Evolutionary conservation across 2,329 filamentous ascomycete genomes (phyloP).

Genomic region (Aspergillus tanneri): DNA sequence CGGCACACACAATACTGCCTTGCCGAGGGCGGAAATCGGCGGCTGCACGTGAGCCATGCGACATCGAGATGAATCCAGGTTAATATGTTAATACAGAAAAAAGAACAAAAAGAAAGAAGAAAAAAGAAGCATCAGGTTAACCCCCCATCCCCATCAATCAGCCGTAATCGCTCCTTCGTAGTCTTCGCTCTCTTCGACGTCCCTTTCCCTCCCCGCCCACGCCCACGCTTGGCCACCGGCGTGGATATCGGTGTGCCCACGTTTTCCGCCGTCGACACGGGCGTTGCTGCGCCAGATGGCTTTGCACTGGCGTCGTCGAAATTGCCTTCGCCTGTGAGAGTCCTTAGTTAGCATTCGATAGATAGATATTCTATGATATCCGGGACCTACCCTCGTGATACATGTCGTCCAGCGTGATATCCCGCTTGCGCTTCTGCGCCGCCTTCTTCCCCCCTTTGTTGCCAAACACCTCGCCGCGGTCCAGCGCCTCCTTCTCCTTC

Average conservation of each 20-base stretch:
- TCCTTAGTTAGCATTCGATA: not conserved
- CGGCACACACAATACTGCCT: no score
- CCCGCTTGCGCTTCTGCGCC: slow-evolving; percentile 58
- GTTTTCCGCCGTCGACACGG: slow-evolving; percentile 58
- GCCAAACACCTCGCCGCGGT: slow-evolving; percentile 63
- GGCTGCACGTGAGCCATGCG: no score
- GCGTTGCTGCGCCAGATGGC: slow-evolving; percentile 81
- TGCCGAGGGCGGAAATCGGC: no score
- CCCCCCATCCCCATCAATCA: slow-evolving; percentile 47
- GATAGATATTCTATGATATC: not conserved
- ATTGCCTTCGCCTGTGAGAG: slow-evolving; percentile 78
- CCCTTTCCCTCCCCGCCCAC: slow-evolving; percentile 55
- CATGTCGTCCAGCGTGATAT: slow-evolving; percentile 83
- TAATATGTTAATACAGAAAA: slow-evolving; percentile 2
- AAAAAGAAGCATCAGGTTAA: slow-evolving; percentile 17
- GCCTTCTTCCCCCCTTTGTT: slow-evolving; percentile 62
- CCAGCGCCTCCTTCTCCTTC: slow-evolving; percentile 81
- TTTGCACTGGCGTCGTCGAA: slow-evolving; percentile 86
- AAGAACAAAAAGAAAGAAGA: slow-evolving; percentile 7
- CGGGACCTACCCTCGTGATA: slow-evolving; percentile 94
- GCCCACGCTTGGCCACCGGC: slow-evolving; percentile 57
- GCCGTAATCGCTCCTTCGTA: slow-evolving; percentile 51
- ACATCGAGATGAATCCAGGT: no score
- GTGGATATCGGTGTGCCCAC: slow-evolving; percentile 41
- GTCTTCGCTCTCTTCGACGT: slow-evolving; percentile 62